phyloP scores from a whole-genome alignment of 2,329 filamentous ascomycete species.

The Emericellopsis cladophorae region DNA sequence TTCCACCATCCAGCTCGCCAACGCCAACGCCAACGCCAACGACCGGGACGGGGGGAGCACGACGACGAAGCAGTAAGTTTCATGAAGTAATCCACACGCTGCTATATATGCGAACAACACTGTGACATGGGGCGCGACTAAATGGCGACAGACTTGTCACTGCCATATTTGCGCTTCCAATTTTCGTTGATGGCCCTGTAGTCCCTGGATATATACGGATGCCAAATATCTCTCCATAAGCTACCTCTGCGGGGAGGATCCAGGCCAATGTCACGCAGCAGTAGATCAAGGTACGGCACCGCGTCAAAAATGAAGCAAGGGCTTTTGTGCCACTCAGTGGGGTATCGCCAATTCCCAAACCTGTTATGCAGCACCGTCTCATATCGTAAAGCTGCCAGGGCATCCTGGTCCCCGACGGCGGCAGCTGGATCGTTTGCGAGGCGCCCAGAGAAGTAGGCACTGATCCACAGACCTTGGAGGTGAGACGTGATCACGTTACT shows the following conservation, averaged over 20 bases:
- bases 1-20: too few relatives aligned
- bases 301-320: conserved; percentile 46
- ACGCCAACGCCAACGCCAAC: too few relatives aligned
- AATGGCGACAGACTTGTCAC: not conserved
- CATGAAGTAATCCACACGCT: too few relatives aligned
- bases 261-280: conserved; percentile 54
- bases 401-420: conserved; percentile 5
- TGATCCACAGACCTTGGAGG: conserved; percentile 37
- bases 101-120: too few relatives aligned
- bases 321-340: conserved; percentile 50
- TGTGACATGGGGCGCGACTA: too few relatives aligned
- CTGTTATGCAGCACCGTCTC: conserved; percentile 52
- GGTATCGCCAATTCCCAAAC: conserved; percentile 60
- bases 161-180: not conserved
- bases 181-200: conserved; percentile 1
- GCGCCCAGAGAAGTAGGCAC: conserved; percentile 41
- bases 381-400: conserved; percentile 23
- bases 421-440: conserved; percentile 18
- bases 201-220: not conserved
- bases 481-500: conserved; percentile 20
- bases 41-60: too few relatives aligned
- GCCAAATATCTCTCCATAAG: not conserved
- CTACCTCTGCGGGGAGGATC: conserved; percentile 9
- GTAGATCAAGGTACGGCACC: conserved; percentile 39
- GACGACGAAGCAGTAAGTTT: too few relatives aligned